Conservation (phyloP, 2,329 filamentous ascomycete species). For the Cadophora luteo-olivacea region DNA sequence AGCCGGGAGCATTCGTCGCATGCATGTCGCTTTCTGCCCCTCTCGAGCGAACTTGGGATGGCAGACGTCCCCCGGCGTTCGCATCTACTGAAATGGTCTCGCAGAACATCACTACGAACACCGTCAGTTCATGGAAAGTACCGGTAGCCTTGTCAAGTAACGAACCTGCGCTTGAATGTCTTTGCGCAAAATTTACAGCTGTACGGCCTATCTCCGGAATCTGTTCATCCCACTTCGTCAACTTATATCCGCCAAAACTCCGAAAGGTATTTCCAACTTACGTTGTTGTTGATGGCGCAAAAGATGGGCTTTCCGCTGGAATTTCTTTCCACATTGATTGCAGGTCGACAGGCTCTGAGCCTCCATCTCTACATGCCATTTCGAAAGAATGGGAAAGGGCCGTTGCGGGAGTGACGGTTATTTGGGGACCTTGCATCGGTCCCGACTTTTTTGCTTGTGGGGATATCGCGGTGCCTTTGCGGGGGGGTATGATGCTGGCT, state of each 20-base stretch:
- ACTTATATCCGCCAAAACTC: slow-evolving; percentile 3
- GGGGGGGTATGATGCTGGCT: slow-evolving; percentile 8
- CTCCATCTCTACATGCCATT: slow-evolving; percentile 40
- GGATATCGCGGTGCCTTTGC: slow-evolving; percentile 22
- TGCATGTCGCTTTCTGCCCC: slow-evolving; percentile 45
- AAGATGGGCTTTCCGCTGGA: slow-evolving; percentile 45
- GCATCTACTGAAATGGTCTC: slow-evolving; percentile 45
- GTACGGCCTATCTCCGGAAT: slow-evolving; percentile 43
- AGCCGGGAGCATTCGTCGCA: slow-evolving; percentile 45
- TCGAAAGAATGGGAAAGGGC: slow-evolving; percentile 20
- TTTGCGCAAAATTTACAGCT: slow-evolving; percentile 46
- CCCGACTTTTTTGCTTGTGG: slow-evolving; percentile 20
- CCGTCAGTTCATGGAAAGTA: slow-evolving; percentile 12
- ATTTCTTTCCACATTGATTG: slow-evolving; percentile 45
- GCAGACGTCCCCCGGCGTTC: slow-evolving; percentile 40
- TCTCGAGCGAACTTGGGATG: slow-evolving; percentile 43
- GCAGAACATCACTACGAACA: slow-evolving; percentile 42
- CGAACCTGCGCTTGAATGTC: slow-evolving; percentile 45
- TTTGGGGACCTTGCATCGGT: slow-evolving; percentile 22
- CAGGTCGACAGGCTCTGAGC: slow-evolving; percentile 44
- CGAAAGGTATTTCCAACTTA: slow-evolving; percentile 29
- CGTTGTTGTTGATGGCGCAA: slow-evolving; percentile 44
- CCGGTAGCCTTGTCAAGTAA: neutral
- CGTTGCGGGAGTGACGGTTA: slow-evolving; percentile 21
- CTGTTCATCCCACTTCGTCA: slow-evolving; percentile 30